These are phyloP conservation scores for Astrephomene gubernaculifera DNA, from an alignment of 139 green algal species.

Conservation along the genomic window DNA sequence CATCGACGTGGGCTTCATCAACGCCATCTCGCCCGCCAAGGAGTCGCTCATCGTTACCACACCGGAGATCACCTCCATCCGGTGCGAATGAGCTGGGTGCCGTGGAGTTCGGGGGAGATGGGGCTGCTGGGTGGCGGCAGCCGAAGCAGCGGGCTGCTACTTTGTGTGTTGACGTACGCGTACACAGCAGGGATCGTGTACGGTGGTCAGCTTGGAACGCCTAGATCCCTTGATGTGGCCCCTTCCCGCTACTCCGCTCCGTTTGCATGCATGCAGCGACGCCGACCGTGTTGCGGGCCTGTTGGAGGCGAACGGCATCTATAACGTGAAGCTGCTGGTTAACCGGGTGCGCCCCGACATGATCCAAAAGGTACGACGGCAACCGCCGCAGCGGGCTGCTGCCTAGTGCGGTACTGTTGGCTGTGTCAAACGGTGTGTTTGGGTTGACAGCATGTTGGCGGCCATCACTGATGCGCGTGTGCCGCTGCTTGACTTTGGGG, in stretches of 20 bases:
- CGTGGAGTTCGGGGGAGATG: background rate
- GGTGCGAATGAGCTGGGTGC: constrained; percentile 35
- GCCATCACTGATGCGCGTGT: too few relatives aligned
- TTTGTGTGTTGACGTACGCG: too few relatives aligned
- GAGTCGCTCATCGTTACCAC: constrained; percentile 93
- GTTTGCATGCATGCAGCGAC: constrained; percentile 16
- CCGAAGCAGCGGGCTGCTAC: background rate
- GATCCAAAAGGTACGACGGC: constrained; percentile 73
- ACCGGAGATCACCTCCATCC: constrained; percentile 91
- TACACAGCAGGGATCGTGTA: too few relatives aligned
- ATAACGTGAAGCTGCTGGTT: constrained; percentile 91
- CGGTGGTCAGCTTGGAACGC: too few relatives aligned
- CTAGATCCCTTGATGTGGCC: too few relatives aligned
- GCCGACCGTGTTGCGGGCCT: constrained; percentile 90
- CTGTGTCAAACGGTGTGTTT: too few relatives aligned
- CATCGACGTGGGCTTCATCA: constrained; percentile 95
- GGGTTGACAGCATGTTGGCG: too few relatives aligned
- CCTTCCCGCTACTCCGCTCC: too few relatives aligned
- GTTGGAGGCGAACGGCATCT: constrained; percentile 90
- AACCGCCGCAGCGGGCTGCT: too few relatives aligned
- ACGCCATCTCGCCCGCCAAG: constrained; percentile 87
- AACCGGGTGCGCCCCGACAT: constrained; percentile 92
- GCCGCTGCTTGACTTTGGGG: too few relatives aligned
- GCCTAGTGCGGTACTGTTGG: too few relatives aligned
- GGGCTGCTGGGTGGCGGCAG: background rate